Conservation (phyloP, 257 asterid species). For the Capsicum chinense region DNA sequence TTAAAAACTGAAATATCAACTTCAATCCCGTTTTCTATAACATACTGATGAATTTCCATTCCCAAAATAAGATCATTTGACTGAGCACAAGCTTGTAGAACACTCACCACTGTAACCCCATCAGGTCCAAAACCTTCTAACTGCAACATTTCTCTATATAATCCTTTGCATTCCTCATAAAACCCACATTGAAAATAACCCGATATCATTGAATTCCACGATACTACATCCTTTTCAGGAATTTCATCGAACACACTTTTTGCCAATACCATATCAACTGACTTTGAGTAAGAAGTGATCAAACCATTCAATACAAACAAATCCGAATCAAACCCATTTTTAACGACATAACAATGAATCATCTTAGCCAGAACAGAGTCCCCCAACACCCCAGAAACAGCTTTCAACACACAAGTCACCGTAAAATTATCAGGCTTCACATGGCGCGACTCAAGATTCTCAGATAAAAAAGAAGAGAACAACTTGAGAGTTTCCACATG, state of each 20-base stretch:
- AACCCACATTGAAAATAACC: constrained; percentile 81
- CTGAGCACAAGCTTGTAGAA: constrained; percentile 82
- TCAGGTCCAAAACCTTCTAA: constrained; percentile 54
- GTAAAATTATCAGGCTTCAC: constrained; percentile 68
- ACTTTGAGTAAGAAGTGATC: constrained; percentile 71
- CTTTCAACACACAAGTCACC: constrained; percentile 73
- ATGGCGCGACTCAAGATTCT: constrained; percentile 34
- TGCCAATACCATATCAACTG: constrained; percentile 67
- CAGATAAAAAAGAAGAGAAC: constrained; percentile 42
- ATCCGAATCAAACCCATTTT: constrained; percentile 63
- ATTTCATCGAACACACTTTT: constrained; percentile 62
- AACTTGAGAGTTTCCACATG: constrained; percentile 54
- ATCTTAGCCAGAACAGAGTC: constrained; percentile 39
- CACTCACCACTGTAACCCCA: constrained; percentile 63
- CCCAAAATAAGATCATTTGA: constrained; percentile 76
- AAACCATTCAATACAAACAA: constrained; percentile 74
- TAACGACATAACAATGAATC: constrained; percentile 65
- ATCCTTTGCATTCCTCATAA: constrained; percentile 66
- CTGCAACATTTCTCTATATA: constrained; percentile 62
- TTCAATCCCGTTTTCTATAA: constrained; percentile 55
- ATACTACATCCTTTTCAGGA: constrained; percentile 69
- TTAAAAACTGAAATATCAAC: constrained; percentile 73
- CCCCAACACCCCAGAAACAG: constrained; percentile 59
- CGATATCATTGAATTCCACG: constrained; percentile 89
- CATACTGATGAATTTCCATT: constrained; percentile 66